A percentile compares a stretch with the other conserved stretches of the same genome.
Evolutionary conservation across 2,329 filamentous ascomycete species (phyloP).

Genomic region (Aspergillus sp.): DNA sequence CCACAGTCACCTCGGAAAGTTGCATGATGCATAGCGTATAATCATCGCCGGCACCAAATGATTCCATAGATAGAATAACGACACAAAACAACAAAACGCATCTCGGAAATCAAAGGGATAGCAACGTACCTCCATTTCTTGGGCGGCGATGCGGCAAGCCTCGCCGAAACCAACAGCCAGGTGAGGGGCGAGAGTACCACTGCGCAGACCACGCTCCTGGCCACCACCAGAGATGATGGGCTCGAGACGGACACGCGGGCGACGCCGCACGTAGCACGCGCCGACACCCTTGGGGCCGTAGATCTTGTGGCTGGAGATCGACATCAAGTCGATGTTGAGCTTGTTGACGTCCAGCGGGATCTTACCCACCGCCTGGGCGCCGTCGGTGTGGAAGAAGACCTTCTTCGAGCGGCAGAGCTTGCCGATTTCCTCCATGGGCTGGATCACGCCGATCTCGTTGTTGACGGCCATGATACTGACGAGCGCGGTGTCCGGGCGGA

Average conservation of each 20-base stretch:
- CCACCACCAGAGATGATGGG: conserved; percentile 95
- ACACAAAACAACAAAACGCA: conserved; percentile 14
- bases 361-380: conserved; percentile 96
- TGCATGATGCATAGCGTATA: conserved; percentile 68
- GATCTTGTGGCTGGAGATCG: conserved; percentile 97
- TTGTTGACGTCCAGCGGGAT: conserved; percentile 95
- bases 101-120: conserved; percentile 14
- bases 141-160: conserved; percentile 84
- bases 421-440: conserved; percentile 91
- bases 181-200: conserved; percentile 87
- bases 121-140: conserved; percentile 81
- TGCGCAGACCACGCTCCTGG: conserved; percentile 91
- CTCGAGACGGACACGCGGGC: conserved; percentile 89
- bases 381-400: conserved; percentile 97
- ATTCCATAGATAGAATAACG: conserved; percentile 3
- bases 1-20: conserved; percentile 77
- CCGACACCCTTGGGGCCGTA: conserved; percentile 97
- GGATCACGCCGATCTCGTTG: conserved; percentile 99
- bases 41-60: conserved; percentile 56
- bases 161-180: conserved; percentile 92
- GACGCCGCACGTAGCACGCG: conserved; percentile 89
- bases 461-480: conserved; percentile 99
- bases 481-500: conserved; percentile 84
- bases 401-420: conserved; percentile 87
- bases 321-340: conserved; percentile 98